phyloP scores from a whole-genome alignment of 2,329 filamentous ascomycete species.

The Claviceps paspali region DNA sequence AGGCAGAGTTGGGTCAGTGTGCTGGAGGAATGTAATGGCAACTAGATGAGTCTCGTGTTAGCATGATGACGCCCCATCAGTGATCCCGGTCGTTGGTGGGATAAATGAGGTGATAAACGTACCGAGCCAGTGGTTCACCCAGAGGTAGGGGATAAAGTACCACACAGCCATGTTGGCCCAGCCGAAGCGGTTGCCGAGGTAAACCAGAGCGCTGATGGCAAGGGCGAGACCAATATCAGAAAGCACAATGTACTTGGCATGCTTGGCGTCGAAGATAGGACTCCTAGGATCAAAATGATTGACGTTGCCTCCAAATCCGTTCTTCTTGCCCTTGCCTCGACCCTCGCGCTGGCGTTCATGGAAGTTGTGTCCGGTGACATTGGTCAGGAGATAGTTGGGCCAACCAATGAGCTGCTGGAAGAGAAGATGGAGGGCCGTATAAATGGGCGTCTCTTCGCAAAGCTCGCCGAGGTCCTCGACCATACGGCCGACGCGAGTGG shows the following conservation, averaged over 20 bases:
- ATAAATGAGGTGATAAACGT: conserved; percentile 27
- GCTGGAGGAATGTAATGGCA: conserved; percentile 92
- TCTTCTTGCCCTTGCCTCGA: conserved; percentile 81
- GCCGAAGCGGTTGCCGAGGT: conserved; percentile 63
- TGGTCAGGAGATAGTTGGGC: conserved; percentile 80
- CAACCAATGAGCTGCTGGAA: conserved; percentile 83
- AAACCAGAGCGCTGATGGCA: conserved; percentile 44
- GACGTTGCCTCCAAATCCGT: conserved; percentile 65
- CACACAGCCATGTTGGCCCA: conserved; percentile 79
- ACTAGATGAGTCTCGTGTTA: conserved; percentile 33
- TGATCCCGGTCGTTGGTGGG: too few relatives aligned
- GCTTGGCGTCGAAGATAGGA: conserved; percentile 82
- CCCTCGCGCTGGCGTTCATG: conserved; percentile 86
- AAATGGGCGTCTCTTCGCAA: conserved; percentile 84
- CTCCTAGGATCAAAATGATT: conserved; percentile 89
- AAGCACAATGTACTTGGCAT: conserved; percentile 72
- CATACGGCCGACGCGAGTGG: conserved; percentile 56
- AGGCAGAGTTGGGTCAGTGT: conserved; percentile 86
- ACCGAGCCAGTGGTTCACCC: conserved; percentile 99
- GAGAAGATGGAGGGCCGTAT: conserved; percentile 59
- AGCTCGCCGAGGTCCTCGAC: conserved; percentile 76
- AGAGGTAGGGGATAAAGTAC: conserved; percentile 91
- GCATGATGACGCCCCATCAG: too few relatives aligned
- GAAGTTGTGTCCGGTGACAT: conserved; percentile 92
- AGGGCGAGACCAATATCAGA: conserved; percentile 71